Base-by-base conservation (phyloP, 345 rosid species). In the Geranium brycei region DNA sequence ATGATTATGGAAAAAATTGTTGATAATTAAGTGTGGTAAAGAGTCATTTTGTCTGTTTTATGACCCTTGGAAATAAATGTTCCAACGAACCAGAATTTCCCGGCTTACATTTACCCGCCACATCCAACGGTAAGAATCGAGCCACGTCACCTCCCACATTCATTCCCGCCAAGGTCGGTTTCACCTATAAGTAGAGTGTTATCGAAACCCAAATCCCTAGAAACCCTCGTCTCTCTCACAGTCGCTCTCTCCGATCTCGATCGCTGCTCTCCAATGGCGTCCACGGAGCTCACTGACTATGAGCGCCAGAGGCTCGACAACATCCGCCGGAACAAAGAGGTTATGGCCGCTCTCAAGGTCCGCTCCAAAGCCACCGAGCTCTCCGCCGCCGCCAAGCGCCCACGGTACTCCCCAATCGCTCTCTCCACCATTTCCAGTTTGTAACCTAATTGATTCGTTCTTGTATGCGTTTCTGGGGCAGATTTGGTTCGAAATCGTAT, bases 241-340 rank as follows among this genome's bases (percentile, higher is more conserved):
- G 5, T 35, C 28, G 28, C 47, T 38, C 47, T 5, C 47, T 38
- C 47, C 6, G 47, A 5, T 47, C 53, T 47, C 53, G 11, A 47
- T 40, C 32, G 5, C 17, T 3, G 31, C n/a, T 40, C 40, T 53
- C 51, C 69, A 59, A 88, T 88, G 97, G 95, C 80, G 82, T 66
- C 85, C 19, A 17, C 69, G 64, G 66, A 76, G 56, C 68, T 85
- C 17, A 83, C 95, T 3, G 96, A 92, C 64, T 92, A 92, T 72
- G 99, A 89, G 75, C 83, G 83, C 6, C 74, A 71, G 67, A 77
- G 97, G 71, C 80, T 87, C 31, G 91, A 86, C 72, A 89, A 87
- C 77, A 92, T 89, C 32, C 79, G 74, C 59, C 78, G 95, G 51
- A 92, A 92, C 64, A 86, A 72, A 2, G 80, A 92, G 70, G 82